phyloP scores from a whole-genome alignment of 371 early-diverging fungal genomes.

The Mucor mucedo region DNA sequence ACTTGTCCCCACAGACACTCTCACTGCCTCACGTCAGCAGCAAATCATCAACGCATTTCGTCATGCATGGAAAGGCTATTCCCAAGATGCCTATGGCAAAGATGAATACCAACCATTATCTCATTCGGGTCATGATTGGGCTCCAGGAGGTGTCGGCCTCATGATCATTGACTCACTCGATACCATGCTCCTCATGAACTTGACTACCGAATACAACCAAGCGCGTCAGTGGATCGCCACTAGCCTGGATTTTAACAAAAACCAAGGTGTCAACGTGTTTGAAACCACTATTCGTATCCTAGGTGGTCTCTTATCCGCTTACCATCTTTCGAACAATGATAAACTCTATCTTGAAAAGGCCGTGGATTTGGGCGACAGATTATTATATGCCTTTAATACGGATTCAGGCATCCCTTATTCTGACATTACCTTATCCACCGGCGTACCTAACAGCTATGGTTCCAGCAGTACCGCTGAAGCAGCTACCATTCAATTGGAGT shows the following conservation, averaged over 20 bases:
- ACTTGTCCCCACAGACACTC: conserved; percentile 20
- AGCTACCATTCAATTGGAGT: conserved; percentile 88
- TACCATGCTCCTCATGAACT: conserved; percentile 82
- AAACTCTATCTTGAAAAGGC: conserved; percentile 73
- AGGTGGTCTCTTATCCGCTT: conserved; percentile 87
- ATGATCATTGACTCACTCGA: conserved; percentile 88
- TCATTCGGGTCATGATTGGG: conserved; percentile 57
- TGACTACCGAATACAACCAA: conserved; percentile 71
- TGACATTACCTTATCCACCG: conserved; percentile 64
- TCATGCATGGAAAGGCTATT: conserved; percentile 84
- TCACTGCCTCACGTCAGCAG: conserved; percentile 46
- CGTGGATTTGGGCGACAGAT: conserved; percentile 74
- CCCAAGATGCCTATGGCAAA: conserved; percentile 75
- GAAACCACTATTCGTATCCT: conserved; percentile 94
- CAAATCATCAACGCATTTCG: conserved; percentile 60
- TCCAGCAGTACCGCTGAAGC: conserved; percentile 83
- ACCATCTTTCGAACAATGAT: conserved; percentile 76
- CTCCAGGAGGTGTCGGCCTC: conserved; percentile 68
- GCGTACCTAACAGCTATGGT: conserved; percentile 39
- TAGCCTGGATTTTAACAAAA: conserved; percentile 67
- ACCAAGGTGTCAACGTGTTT: conserved; percentile 84
- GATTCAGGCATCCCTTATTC: conserved; percentile 80
- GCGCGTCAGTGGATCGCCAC: conserved; percentile 71
- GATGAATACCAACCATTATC: conserved; percentile 86
- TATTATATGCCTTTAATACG: conserved; percentile 80